Conservation (phyloP, 805 yeast genomes). For the Ogataea corticis region DNA sequence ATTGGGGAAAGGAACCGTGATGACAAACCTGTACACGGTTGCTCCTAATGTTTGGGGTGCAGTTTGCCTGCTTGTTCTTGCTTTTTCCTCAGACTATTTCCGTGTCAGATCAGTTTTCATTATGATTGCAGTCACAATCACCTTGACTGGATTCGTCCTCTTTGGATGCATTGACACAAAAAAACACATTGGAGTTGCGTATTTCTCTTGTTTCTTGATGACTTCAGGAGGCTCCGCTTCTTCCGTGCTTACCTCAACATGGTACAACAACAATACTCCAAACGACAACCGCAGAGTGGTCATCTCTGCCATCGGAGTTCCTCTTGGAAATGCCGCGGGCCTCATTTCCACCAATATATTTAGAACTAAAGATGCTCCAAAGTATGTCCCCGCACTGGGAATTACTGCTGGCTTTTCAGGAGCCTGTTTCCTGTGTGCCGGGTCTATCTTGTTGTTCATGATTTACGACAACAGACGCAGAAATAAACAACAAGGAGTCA, state of each 20-base stretch:
- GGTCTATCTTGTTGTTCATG: constrained; percentile 36
- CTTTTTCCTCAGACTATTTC: constrained; percentile 42
- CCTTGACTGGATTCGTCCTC: constrained; percentile 47
- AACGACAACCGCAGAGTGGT: constrained; percentile 47
- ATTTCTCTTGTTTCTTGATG: constrained; percentile 34
- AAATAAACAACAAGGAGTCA: constrained; percentile 41
- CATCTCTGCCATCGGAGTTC: constrained; percentile 50
- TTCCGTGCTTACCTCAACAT: constrained; percentile 49
- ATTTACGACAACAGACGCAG: constrained; percentile 43
- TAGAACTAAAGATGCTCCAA: constrained; percentile 53
- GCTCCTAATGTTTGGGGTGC: constrained; percentile 55
- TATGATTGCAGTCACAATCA: constrained; percentile 39
- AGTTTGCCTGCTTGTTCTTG: constrained; percentile 38
- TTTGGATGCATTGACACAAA: constrained; percentile 46
- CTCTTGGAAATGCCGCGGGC: constrained; percentile 58
- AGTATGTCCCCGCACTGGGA: constrained; percentile 49
- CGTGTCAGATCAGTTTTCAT: constrained; percentile 42
- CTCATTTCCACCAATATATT: constrained; percentile 54
- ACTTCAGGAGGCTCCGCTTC: constrained; percentile 50
- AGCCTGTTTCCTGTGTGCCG: constrained; percentile 38
- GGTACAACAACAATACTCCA: constrained; percentile 52
- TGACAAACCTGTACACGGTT: constrained; percentile 44
- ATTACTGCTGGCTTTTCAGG: constrained; percentile 49
- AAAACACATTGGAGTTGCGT: constrained; percentile 28
- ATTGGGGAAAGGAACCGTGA: constrained; percentile 41